Evolutionary conservation across 257 asterid species (phyloP), one percentile per base, ranked within the genome.

Genomic region (Solanum clarkiae): DNA sequence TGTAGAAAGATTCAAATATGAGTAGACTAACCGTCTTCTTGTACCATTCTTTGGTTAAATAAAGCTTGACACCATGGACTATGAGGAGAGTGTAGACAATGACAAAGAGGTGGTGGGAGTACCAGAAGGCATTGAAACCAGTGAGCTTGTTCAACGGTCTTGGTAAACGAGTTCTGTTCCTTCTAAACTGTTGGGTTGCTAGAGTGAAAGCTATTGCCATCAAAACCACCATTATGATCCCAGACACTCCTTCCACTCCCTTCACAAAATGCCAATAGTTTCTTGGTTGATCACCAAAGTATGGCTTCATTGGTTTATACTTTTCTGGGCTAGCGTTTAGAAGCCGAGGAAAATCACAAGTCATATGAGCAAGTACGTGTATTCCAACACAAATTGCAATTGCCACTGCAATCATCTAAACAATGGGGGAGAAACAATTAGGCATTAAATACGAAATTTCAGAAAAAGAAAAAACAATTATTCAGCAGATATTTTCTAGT

Each of bases 91-190:
- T 29, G 81, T 95, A 95, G 53, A 95, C 98, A 51, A 95, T 87
- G 86, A 92, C 80, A 83, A 95, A 95, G 12, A 95, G 88, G 84
- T 93, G 98, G 80, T 95, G 98, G 32, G 98, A 95, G 62, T 95
- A 95, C 98, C 98, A 95, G 60, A 95, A 95, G 66, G 98, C 98
- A 86, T 93, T 95, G 92, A 93, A 95, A 2, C 98, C 98, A 10
- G 98, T 88, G 32, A 95, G 88, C 17, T 93, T 93, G 80, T 93
- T 55, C 51, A 95, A 82, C 10, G 95, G 94, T 54, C 86, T 92
- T 4, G 98, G 98, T 8, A 95, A 57, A 2, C 87, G 86, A 3
- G 93, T 81, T 83, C 20, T 90, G 86, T 86, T 89, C 57, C 98
- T 89, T 74, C 98, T 90, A n/a, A 95, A 93, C 93, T 89, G 91